These are phyloP conservation scores for Yarrowia yakushimensis DNA, from an alignment of 805 yeast species.

Conservation along the genomic window DNA sequence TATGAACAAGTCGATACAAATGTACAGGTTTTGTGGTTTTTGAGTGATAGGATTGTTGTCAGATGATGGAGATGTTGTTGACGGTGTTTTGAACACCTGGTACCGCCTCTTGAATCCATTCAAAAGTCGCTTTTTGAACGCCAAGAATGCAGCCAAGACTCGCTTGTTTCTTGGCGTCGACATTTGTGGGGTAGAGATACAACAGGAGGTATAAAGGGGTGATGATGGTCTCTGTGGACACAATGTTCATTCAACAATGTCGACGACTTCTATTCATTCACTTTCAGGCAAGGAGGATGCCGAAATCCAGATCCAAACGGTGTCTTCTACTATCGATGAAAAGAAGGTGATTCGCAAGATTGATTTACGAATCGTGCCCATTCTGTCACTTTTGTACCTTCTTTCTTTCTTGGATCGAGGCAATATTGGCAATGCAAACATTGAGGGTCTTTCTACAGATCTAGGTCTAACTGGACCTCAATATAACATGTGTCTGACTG, in stretches of 20 bases:
- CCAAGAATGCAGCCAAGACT: no score
- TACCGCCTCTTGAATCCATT: no score
- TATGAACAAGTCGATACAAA: no score
- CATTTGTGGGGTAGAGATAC: not conserved
- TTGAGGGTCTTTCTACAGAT: constrained; percentile 49
- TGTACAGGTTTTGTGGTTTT: no score
- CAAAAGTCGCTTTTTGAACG: no score
- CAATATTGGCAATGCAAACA: constrained; percentile 53
- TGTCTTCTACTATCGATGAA: not conserved
- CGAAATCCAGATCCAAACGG: not conserved
- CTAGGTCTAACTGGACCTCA: constrained; percentile 43
- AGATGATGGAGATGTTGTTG: no score
- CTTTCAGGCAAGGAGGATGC: not conserved
- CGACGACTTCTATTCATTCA: not conserved
- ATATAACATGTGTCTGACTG: constrained; percentile 46
- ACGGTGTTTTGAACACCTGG: no score
- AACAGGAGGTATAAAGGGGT: no score
- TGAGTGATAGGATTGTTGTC: no score
- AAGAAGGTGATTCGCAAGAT: constrained; percentile 38
- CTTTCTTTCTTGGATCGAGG: constrained; percentile 51
- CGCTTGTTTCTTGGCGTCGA: not conserved
- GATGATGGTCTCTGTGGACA: no score
- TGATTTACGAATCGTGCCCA: constrained; percentile 46
- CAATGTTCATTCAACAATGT: no score
- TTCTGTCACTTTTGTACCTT: constrained; percentile 47